Evolutionary conservation across 2,329 filamentous ascomycete genomes (phyloP).

Genomic region (Penicillium sp.): DNA sequence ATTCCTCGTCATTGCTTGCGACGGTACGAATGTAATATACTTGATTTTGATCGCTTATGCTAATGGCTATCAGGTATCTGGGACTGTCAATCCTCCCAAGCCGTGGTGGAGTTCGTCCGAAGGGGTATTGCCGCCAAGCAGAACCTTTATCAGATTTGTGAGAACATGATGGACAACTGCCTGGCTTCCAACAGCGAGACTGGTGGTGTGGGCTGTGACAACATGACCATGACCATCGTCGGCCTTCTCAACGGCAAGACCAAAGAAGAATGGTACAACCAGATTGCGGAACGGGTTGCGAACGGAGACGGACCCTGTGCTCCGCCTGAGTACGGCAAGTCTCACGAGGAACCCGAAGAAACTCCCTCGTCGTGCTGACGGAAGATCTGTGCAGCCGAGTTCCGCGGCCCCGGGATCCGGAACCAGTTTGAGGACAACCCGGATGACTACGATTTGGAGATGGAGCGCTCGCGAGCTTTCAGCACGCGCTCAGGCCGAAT

Average conservation of each 20-base stretch:
- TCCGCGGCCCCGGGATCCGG: slow-evolving; percentile 77
- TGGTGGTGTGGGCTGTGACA: slow-evolving; percentile 95
- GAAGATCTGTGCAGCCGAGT: slow-evolving; percentile 63
- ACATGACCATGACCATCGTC: slow-evolving; percentile 97
- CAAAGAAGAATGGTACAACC: slow-evolving; percentile 98
- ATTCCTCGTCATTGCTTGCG: slow-evolving; percentile 88
- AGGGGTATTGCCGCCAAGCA: slow-evolving; percentile 96
- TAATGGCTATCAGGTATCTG: slow-evolving; percentile 73
- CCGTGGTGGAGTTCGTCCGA: slow-evolving; percentile 93
- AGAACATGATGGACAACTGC: slow-evolving; percentile 99
- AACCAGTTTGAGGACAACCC: slow-evolving; percentile 78
- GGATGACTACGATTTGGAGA: slow-evolving; percentile 53
- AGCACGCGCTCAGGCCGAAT: slow-evolving; percentile 76
- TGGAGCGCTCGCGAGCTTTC: slow-evolving; percentile 62
- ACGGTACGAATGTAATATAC: slow-evolving; percentile 60
- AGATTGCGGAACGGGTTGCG: slow-evolving; percentile 88
- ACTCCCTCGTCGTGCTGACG: slow-evolving; percentile 43
- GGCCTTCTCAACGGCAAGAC: slow-evolving; percentile 86
- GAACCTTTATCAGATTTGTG: slow-evolving; percentile 89
- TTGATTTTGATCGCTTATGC: not conserved
- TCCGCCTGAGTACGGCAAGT: slow-evolving; percentile 98
- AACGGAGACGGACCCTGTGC: slow-evolving; percentile 97
- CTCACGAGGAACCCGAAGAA: slow-evolving; percentile 45
- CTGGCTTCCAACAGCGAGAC: slow-evolving; percentile 97
- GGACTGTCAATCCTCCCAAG: slow-evolving; percentile 98